Percentiles rank a stretch among this genome's conserved stretches.
Evolutionary conservation across 768 basidiomycete genomes (phyloP).

Genomic region (Macrolepiota dolichaula): DNA sequence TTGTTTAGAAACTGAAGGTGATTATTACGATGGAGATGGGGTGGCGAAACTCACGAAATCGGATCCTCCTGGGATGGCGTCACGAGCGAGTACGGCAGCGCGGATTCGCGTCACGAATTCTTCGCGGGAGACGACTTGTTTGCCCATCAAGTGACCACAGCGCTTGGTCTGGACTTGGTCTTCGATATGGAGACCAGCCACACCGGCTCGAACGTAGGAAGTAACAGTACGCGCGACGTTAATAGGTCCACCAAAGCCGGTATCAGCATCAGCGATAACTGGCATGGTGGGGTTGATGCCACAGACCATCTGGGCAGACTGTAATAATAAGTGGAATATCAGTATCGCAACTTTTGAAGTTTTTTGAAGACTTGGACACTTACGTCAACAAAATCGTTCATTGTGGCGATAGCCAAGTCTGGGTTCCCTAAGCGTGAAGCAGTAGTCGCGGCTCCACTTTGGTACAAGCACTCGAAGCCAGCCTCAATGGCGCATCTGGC

Average conservation of each 20-base stretch:
- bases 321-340: neutral
- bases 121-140: conserved; percentile 76
- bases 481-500: conserved; percentile 71
- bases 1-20: neutral
- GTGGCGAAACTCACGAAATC: conserved; percentile 51
- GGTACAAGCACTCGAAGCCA: conserved; percentile 73
- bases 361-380: conserved; percentile 10
- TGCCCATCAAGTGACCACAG: conserved; percentile 76
- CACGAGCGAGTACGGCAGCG: conserved; percentile 72
- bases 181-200: conserved; percentile 75
- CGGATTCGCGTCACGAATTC: conserved; percentile 72
- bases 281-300: conserved; percentile 59
- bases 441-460: conserved; percentile 78
- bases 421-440: conserved; percentile 74
- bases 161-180: conserved; percentile 81
- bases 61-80: conserved; percentile 68
- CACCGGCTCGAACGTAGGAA: conserved; percentile 62
- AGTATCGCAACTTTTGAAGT: neutral
- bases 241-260: conserved; percentile 72
- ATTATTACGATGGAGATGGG: neutral
- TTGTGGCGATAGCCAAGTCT: conserved; percentile 70
- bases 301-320: conserved; percentile 71
- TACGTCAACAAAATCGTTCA: conserved; percentile 71
- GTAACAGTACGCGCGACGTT: conserved; percentile 73
- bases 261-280: conserved; percentile 78